Evolutionary conservation across 306 rosid species (phyloP).

Genomic region (Pyrus communis): DNA sequence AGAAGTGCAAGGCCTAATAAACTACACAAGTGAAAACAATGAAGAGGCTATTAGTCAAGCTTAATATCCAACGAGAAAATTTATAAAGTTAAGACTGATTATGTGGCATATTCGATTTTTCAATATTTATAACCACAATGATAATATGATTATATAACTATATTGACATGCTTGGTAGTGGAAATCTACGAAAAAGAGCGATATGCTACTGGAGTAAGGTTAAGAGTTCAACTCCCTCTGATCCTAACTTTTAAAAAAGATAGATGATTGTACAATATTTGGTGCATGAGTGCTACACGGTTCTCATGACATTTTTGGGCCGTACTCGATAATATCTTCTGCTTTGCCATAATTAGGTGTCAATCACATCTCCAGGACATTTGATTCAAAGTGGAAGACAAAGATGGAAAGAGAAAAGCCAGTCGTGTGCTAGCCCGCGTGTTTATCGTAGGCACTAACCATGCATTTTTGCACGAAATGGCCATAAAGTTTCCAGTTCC

Average conservation of each 20-base stretch:
- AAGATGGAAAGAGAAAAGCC: not conserved
- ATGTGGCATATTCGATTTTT: no score
- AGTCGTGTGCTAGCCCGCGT: not conserved
- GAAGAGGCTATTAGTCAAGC: no score
- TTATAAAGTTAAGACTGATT: no score
- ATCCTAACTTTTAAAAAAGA: not conserved
- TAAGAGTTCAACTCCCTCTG: not conserved
- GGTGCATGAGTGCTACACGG: not conserved
- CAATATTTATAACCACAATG: no score
- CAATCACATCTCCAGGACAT: not conserved
- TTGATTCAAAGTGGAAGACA: not conserved
- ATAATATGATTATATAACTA: no score
- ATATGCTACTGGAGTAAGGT: not conserved
- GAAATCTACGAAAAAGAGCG: not conserved
- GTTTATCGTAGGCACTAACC: not conserved
- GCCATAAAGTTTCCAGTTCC: not conserved
- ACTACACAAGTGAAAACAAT: no score
- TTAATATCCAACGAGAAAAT: no score
- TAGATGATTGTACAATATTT: no score
- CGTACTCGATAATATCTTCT: not conserved
- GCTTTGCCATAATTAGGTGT: not conserved
- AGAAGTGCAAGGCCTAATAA: no score
- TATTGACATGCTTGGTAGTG: not conserved
- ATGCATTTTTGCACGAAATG: not conserved
- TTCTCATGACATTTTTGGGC: not conserved